These are phyloP conservation scores for Camillea tinctor DNA, from an alignment of 2,329 filamentous ascomycete genomes.

Conservation along the genomic window DNA sequence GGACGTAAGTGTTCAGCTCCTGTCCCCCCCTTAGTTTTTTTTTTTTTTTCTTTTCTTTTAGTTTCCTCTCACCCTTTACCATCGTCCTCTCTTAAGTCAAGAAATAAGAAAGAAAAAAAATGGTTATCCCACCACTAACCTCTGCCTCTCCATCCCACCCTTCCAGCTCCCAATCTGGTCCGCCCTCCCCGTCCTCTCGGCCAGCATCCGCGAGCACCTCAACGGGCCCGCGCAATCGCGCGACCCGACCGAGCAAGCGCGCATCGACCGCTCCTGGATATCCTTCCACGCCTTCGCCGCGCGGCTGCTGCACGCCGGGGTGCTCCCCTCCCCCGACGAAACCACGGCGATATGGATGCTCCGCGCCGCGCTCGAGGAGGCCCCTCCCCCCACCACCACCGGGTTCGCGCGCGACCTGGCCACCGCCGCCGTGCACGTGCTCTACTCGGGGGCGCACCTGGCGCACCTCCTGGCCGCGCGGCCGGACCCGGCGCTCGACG, in stretches of 20 bases:
- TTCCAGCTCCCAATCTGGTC: slow-evolving; percentile 26
- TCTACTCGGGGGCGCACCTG: slow-evolving; percentile 26
- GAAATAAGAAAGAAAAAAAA: too few relatives aligned
- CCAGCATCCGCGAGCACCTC: slow-evolving; percentile 22
- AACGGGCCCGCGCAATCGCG: slow-evolving; percentile 13
- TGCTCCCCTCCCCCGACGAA: slow-evolving; percentile 6
- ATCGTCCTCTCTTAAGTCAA: too few relatives aligned
- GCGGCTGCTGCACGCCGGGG: slow-evolving; percentile 22
- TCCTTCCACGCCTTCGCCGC: slow-evolving; percentile 31
- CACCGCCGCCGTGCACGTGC: slow-evolving; percentile 28
- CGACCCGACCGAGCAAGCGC: slow-evolving; percentile 4
- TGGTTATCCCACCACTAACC: too few relatives aligned
- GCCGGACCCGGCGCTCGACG: slow-evolving; percentile 20
- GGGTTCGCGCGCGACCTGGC: slow-evolving; percentile 16
- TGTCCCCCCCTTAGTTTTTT: not conserved
- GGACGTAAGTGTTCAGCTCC: slow-evolving; percentile 29
- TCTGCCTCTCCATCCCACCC: too few relatives aligned
- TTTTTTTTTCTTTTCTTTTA: not conserved
- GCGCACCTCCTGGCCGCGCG: slow-evolving; percentile 15
- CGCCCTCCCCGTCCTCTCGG: slow-evolving; percentile 26
- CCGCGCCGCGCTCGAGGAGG: slow-evolving; percentile 27
- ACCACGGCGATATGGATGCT: slow-evolving; percentile 30
- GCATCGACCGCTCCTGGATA: slow-evolving; percentile 14
- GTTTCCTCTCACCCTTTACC: too few relatives aligned
- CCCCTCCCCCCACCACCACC: slow-evolving; percentile 1